These are phyloP conservation scores for Phialocephala subalpina DNA, from an alignment of 2,329 filamentous ascomycete species.

Conservation along the genomic window DNA sequence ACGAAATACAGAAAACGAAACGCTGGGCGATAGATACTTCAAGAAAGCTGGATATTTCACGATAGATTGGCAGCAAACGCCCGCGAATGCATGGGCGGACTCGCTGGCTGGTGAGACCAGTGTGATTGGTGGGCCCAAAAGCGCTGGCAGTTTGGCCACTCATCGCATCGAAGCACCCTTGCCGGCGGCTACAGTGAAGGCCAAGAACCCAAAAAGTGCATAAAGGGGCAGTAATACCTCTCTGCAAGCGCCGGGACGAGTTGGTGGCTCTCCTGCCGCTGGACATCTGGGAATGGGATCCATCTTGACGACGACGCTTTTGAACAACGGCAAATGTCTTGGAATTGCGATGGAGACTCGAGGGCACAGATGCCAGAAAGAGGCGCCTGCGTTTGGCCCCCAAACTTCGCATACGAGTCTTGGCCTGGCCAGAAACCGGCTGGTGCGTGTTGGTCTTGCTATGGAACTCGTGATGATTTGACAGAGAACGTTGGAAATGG, in stretches of 20 bases:
- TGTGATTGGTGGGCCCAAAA: slow-evolving; percentile 32
- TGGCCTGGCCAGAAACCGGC: neutral
- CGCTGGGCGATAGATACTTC: slow-evolving; percentile 26
- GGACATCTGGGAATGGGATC: neutral
- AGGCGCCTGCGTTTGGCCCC: neutral
- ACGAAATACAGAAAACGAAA: slow-evolving; percentile 33
- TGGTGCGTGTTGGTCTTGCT: neutral
- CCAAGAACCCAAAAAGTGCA: neutral
- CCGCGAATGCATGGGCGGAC: slow-evolving; percentile 13
- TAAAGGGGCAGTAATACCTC: slow-evolving; percentile 2
- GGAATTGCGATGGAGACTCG: neutral
- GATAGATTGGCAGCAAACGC: slow-evolving; percentile 26
- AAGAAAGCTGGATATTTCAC: slow-evolving; percentile 31
- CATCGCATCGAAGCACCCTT: slow-evolving; percentile 16
- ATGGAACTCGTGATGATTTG: neutral
- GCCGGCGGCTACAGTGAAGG: slow-evolving; percentile 24
- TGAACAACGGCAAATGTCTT: neutral
- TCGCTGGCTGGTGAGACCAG: slow-evolving; percentile 16
- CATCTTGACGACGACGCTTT: slow-evolving; percentile 1
- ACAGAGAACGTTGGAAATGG: neutral
- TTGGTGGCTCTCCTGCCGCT: slow-evolving; percentile 6
- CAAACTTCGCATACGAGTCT: neutral
- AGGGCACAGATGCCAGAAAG: neutral
- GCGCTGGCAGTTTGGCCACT: slow-evolving; percentile 29
- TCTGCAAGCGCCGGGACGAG: slow-evolving; percentile 8